A percentile compares a stretch with the other conserved stretches of the same genome.
Evolutionary conservation across 163 green algal genomes (phyloP).

Genomic region (Prototheca wickerhamii): DNA sequence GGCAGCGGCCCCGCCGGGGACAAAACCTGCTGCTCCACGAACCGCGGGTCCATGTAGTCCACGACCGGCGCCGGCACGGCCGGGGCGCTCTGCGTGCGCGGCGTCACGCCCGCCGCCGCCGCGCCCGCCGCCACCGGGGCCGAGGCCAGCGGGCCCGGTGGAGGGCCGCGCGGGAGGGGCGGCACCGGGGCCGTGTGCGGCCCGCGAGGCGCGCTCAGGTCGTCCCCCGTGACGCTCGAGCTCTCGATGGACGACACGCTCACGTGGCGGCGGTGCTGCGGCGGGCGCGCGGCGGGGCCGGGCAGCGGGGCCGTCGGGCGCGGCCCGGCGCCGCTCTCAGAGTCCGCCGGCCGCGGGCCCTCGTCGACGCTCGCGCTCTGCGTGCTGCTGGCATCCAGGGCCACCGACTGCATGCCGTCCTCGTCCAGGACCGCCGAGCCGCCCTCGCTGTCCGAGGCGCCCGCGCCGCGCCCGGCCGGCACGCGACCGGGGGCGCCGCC

Average conservation of each 20-base stretch:
- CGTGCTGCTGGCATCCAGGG: conserved; percentile 3
- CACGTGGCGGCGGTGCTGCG: not conserved
- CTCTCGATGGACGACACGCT: not conserved
- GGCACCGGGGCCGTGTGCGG: not conserved
- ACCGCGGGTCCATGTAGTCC: not conserved
- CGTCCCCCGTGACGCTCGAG: not conserved
- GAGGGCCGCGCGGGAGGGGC: not conserved
- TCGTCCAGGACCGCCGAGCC: not conserved
- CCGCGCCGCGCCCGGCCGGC: not conserved
- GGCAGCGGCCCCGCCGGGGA: not conserved
- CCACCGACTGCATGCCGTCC: not conserved
- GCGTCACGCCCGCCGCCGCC: not conserved
- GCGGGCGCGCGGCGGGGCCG: not conserved
- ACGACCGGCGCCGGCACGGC: not conserved
- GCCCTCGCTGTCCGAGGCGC: not conserved
- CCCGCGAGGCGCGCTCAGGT: not conserved
- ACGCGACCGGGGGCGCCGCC: not conserved
- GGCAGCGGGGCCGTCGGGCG: not conserved
- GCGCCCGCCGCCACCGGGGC: too few relatives aligned
- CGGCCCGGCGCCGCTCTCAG: not conserved
- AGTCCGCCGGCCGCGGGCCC: not conserved
- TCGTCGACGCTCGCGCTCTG: not conserved
- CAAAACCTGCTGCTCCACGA: conserved; percentile 3
- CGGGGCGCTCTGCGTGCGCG: not conserved
- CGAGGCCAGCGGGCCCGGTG: not conserved